A percentile compares a stretch with the other conserved stretches of the same genome.
Conservation (phyloP, 106 monocot genomes). For the Iris macrosiphon region DNA sequence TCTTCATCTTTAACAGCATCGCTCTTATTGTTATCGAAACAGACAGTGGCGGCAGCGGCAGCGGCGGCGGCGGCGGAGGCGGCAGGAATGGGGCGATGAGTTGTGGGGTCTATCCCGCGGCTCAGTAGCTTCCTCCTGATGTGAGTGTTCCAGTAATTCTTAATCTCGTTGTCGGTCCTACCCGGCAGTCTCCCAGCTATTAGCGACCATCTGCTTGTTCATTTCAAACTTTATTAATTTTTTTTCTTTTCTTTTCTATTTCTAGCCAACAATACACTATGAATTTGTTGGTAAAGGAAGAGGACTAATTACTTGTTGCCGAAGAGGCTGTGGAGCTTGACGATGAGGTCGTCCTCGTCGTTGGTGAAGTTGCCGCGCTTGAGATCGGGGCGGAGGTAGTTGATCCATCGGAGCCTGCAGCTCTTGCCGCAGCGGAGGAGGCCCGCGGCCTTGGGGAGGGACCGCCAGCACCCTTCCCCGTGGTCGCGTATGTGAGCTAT, state of each 20-base stretch:
- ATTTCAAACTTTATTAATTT: no score
- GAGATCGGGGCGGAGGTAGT: conserved; percentile 45
- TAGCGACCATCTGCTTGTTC: not conserved
- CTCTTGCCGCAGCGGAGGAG: conserved; percentile 26
- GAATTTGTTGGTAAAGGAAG: no score
- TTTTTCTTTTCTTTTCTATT: no score
- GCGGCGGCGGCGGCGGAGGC: not conserved
- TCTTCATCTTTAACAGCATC: not conserved
- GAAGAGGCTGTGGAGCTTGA: conserved; percentile 36
- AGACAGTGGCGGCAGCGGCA: not conserved
- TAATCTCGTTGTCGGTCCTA: conserved; percentile 1
- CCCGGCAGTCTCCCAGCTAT: not conserved
- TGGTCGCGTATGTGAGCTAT: conserved; percentile 1
- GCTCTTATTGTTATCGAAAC: not conserved
- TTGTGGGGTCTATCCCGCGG: not conserved
- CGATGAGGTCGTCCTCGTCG: conserved; percentile 46
- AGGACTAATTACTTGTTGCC: conserved; percentile 22
- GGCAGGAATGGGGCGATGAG: not conserved
- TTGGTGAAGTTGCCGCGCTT: conserved; percentile 50
- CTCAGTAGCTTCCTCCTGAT: not conserved
- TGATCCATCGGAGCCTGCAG: conserved; percentile 35
- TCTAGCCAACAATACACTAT: no score
- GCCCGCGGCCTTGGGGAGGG: conserved; percentile 43
- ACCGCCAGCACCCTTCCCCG: conserved; percentile 41
- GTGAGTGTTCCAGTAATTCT: no score